Evolutionary conservation across 257 asterid species (phyloP).

Genomic region (Pogostemon cablin): DNA sequence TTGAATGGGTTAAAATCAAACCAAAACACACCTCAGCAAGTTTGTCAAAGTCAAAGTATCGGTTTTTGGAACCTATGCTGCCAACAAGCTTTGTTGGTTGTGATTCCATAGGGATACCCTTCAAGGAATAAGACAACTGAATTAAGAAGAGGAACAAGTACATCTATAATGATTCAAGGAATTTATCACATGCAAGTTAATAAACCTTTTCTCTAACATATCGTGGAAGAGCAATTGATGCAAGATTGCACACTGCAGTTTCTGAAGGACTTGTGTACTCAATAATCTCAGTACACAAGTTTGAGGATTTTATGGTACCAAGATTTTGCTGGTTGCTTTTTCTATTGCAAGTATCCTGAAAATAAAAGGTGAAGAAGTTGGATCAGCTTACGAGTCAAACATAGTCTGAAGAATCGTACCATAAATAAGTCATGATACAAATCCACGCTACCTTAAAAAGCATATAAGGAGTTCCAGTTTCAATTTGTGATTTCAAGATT

Average conservation of each 20-base stretch:
- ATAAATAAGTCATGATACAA: not conserved
- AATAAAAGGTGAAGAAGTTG: conserved; percentile 6
- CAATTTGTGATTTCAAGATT: conserved; percentile 64
- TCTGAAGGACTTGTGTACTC: conserved; percentile 88
- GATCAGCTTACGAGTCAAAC: conserved; percentile 22
- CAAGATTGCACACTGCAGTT: conserved; percentile 96
- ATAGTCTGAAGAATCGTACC: not conserved
- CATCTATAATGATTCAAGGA: not conserved
- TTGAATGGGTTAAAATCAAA: not conserved
- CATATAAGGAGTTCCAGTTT: conserved; percentile 69
- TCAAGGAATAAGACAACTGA: conserved; percentile 14
- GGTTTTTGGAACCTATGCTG: conserved; percentile 75
- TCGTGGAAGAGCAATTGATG: conserved; percentile 94
- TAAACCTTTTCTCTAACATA: conserved; percentile 91
- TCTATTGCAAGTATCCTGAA: conserved; percentile 88
- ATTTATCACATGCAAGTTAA: not conserved
- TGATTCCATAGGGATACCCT: conserved; percentile 83
- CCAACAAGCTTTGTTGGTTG: conserved; percentile 95
- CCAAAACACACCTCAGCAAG: conserved; percentile 76
- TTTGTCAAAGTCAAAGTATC: conserved; percentile 90
- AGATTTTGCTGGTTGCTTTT: conserved; percentile 98
- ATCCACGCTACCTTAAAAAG: conserved; percentile 53
- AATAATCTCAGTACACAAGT: conserved; percentile 91
- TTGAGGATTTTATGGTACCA: conserved; percentile 92
- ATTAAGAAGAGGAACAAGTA: not conserved